These are phyloP conservation scores for Castanea crenata DNA, from an alignment of 306 rosid genomes.

Conservation along the genomic window DNA sequence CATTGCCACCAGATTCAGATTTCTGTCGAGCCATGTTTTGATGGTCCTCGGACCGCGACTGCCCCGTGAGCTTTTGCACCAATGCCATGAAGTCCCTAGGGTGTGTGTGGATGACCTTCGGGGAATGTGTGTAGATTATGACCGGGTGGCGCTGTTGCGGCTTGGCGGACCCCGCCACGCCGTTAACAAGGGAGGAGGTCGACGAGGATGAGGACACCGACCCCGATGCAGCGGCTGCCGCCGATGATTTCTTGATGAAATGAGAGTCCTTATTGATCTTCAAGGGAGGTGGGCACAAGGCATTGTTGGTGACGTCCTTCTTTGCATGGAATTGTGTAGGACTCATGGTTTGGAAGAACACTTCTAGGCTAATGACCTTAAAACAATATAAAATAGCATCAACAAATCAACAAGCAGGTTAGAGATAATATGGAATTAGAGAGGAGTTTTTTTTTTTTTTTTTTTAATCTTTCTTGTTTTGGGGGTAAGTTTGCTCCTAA, in stretches of 20 bases:
- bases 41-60: slow-evolving; percentile 34
- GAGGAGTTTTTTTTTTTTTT: too few relatives aligned
- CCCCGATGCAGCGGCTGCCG: not conserved
- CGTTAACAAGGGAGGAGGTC: slow-evolving; percentile 11
- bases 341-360: slow-evolving; percentile 28
- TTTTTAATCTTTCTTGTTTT: too few relatives aligned
- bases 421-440: too few relatives aligned
- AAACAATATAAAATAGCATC: too few relatives aligned
- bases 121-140: slow-evolving; percentile 82
- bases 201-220: slow-evolving; percentile 28
- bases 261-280: slow-evolving; percentile 66
- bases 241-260: slow-evolving; percentile 43
- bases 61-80: slow-evolving; percentile 80
- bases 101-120: slow-evolving; percentile 65
- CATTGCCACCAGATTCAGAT: not conserved
- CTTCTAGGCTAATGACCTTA: too few relatives aligned
- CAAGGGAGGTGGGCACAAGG: slow-evolving; percentile 49
- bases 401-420: too few relatives aligned
- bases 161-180: slow-evolving; percentile 8
- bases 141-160: slow-evolving; percentile 65
- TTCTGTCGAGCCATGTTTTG: slow-evolving; percentile 10
- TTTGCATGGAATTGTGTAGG: slow-evolving; percentile 40
- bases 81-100: slow-evolving; percentile 70
- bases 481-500: not conserved
- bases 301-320: slow-evolving; percentile 26